Conservation (phyloP, 2,329 filamentous ascomycete genomes). For the Aschersonia sp. region DNA sequence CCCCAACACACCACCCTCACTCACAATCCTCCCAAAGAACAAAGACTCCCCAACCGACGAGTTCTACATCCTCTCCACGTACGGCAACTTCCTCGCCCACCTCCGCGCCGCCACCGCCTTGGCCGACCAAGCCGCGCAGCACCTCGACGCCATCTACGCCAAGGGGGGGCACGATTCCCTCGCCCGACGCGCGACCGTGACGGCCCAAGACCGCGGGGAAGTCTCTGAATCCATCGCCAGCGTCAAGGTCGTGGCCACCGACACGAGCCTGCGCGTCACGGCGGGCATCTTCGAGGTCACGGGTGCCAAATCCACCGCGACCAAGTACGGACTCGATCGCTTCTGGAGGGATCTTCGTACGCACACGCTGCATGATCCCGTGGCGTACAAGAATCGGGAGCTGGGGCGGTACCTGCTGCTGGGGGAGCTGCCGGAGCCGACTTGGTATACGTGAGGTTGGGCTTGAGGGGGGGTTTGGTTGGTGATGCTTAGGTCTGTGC, state of each 20-base stretch:
- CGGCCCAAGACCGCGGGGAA: constrained; percentile 39
- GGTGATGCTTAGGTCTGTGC: no score
- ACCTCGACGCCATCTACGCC: constrained; percentile 1
- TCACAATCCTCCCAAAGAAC: constrained; percentile 14
- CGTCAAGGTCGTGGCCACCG: constrained; percentile 47
- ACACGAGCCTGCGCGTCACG: constrained; percentile 42
- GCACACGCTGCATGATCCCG: constrained; percentile 52
- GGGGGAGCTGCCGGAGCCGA: constrained; percentile 40
- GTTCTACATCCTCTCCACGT: constrained; percentile 50
- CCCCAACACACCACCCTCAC: no score
- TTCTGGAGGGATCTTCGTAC: constrained; percentile 55
- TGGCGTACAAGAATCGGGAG: constrained; percentile 50
- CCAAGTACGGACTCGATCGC: constrained; percentile 44
- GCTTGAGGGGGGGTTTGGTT: no score
- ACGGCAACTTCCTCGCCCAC: constrained; percentile 48
- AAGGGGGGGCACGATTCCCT: constrained; percentile 14
- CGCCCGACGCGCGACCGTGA: constrained; percentile 19
- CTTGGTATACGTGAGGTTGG: constrained; percentile 33
- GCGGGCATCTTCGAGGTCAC: constrained; percentile 51
- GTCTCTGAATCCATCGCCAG: constrained; percentile 48
- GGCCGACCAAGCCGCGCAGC: constrained; percentile 28
- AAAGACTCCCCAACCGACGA: constrained; percentile 46
- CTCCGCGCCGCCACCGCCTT: constrained; percentile 44
- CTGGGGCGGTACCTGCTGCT: constrained; percentile 42
- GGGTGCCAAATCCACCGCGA: constrained; percentile 40